A percentile compares a stretch with the other conserved stretches of the same genome.
Evolutionary conservation across 441 rosid genomes (phyloP).

Genomic region (Kokia cookei): DNA sequence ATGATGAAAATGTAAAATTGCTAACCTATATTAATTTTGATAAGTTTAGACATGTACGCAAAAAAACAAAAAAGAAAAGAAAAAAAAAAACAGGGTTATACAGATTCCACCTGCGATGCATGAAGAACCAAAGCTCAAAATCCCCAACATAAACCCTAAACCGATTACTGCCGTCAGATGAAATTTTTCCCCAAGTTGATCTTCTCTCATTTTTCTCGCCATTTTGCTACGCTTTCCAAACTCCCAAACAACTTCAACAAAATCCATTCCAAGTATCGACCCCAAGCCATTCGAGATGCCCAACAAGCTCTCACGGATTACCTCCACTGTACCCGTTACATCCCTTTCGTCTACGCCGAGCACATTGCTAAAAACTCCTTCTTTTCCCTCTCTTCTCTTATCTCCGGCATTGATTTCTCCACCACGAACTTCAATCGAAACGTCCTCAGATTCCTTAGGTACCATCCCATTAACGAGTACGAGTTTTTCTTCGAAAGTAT

Average conservation of each 20-base stretch:
- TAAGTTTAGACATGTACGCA: background rate
- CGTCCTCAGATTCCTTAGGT: slow-evolving; percentile 30
- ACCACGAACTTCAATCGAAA: slow-evolving; percentile 4
- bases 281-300: slow-evolving; percentile 23
- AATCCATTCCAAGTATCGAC: slow-evolving; percentile 31
- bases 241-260: slow-evolving; percentile 13
- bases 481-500: slow-evolving; percentile 82
- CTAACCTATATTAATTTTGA: background rate
- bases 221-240: slow-evolving; percentile 13
- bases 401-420: slow-evolving; percentile 28
- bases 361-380: slow-evolving; percentile 33
- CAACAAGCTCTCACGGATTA: slow-evolving; percentile 28
- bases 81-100: too few species aligned
- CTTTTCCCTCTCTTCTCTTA: slow-evolving; percentile 23
- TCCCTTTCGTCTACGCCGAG: slow-evolving; percentile 34
- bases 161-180: slow-evolving; percentile 3
- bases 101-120: background rate
- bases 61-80: too few species aligned
- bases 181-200: background rate
- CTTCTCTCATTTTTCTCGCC: slow-evolving; percentile 11
- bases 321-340: slow-evolving; percentile 24
- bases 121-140: background rate
- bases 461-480: slow-evolving; percentile 76
- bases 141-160: slow-evolving; percentile 10
- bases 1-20: too few species aligned